Conservation (phyloP, 352 stramenopile genomes). For the Phytophthora citrophthora region DNA sequence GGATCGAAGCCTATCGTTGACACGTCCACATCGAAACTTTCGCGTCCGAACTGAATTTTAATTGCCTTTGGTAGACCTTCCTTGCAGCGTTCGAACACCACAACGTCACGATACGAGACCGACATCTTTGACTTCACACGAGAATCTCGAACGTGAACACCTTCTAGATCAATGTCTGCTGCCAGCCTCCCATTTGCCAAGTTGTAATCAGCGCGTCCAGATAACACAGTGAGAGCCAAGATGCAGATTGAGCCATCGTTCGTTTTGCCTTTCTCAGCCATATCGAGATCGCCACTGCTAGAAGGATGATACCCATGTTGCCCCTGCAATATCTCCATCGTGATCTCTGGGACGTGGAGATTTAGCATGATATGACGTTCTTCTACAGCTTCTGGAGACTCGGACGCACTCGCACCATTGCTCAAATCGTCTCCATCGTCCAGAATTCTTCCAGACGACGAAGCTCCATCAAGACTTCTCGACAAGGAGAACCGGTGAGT, state of each 20-base stretch:
- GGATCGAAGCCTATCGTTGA: constrained; percentile 51
- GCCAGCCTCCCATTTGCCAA: constrained; percentile 52
- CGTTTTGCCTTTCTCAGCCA: constrained; percentile 68
- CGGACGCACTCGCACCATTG: constrained; percentile 34
- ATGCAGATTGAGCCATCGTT: constrained; percentile 80
- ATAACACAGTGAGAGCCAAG: constrained; percentile 58
- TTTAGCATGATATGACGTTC: constrained; percentile 68
- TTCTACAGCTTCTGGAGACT: constrained; percentile 45
- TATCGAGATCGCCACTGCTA: constrained; percentile 74
- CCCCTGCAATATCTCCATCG: constrained; percentile 81
- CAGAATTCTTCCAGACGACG: constrained; percentile 32
- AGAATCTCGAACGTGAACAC: constrained; percentile 75
- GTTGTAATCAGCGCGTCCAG: constrained; percentile 57
- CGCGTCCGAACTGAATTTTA: constrained; percentile 63
- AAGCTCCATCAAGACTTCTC: constrained; percentile 32
- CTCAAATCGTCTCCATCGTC: constrained; percentile 45
- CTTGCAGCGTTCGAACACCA: constrained; percentile 67
- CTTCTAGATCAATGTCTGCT: constrained; percentile 57
- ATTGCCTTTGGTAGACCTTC: constrained; percentile 59
- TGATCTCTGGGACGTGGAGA: constrained; percentile 70
- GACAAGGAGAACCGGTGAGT: constrained; percentile 34
- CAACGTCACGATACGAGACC: constrained; percentile 68
- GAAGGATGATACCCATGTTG: constrained; percentile 83
- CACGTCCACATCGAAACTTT: constrained; percentile 49
- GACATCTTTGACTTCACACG: constrained; percentile 64